Percentiles rank a stretch among this genome's conserved stretches.
Evolutionary conservation across 306 rosid species (phyloP).

Genomic region (Vicia faba): DNA sequence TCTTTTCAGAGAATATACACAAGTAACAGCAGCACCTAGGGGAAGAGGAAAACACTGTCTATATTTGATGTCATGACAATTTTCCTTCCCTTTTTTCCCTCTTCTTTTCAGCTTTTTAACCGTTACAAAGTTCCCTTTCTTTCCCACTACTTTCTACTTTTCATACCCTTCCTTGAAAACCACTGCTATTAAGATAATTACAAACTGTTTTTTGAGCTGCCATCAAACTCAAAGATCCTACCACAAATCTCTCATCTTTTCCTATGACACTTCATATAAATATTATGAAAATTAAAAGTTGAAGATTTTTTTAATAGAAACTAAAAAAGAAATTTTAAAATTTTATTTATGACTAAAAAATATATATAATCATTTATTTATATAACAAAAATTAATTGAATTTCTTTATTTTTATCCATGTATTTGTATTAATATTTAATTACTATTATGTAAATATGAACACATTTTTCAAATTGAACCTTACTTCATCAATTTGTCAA

Average conservation of each 20-base stretch:
- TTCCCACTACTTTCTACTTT: constrained; percentile 30
- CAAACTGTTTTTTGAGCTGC: constrained; percentile 18
- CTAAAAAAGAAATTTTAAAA: too few relatives aligned
- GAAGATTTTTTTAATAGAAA: too few relatives aligned
- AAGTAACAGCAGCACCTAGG: constrained; percentile 41
- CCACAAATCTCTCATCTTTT: constrained; percentile 6
- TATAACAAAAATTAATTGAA: background rate
- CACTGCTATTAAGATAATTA: background rate
- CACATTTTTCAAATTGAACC: too few relatives aligned
- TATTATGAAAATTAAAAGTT: too few relatives aligned
- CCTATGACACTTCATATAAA: background rate
- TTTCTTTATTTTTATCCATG: background rate
- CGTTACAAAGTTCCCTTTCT: constrained; percentile 46
- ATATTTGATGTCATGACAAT: constrained; percentile 45
- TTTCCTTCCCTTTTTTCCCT: background rate
- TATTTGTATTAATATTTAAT: background rate
- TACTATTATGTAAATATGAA: background rate
- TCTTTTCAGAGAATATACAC: constrained; percentile 49
- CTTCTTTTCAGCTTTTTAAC: constrained; percentile 39
- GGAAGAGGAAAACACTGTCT: constrained; percentile 42
- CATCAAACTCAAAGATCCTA: background rate
- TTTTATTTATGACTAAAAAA: too few relatives aligned
- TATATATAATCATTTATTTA: background rate
- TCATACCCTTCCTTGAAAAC: constrained; percentile 1
- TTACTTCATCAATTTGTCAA: too few relatives aligned